These are phyloP conservation scores for Ceratobasidium papillatum DNA, from an alignment of 1,284 basidiomycete species.

Conservation along the genomic window DNA sequence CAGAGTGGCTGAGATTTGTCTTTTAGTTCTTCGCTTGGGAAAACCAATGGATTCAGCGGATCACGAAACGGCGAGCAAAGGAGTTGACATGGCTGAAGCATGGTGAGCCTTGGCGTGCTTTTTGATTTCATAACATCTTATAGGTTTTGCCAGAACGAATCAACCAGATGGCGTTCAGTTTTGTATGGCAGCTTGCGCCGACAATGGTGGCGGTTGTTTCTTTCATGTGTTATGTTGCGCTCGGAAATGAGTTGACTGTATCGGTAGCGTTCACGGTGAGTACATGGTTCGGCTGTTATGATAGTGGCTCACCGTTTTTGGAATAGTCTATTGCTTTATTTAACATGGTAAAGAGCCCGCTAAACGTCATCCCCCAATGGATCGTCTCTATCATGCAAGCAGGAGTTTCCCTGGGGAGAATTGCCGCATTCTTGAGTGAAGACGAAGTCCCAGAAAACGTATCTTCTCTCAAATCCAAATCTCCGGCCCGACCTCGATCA, in stretches of 20 bases:
- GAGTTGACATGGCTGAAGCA: slow-evolving; percentile 79
- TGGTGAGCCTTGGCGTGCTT: slow-evolving; percentile 53
- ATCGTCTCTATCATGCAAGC: slow-evolving; percentile 67
- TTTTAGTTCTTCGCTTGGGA: slow-evolving; percentile 80
- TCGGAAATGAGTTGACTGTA: slow-evolving; percentile 71
- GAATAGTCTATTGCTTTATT: slow-evolving; percentile 74
- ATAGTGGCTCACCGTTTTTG: neutral
- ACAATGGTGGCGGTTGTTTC: slow-evolving; percentile 74
- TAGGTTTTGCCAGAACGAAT: slow-evolving; percentile 59
- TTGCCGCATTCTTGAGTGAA: slow-evolving; percentile 34
- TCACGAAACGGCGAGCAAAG: slow-evolving; percentile 56
- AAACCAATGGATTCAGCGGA: slow-evolving; percentile 71
- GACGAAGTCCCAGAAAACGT: slow-evolving; percentile 35
- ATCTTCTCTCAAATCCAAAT: slow-evolving; percentile 31
- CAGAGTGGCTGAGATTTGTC: neutral
- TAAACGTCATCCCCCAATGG: slow-evolving; percentile 75
- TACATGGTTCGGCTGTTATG: slow-evolving; percentile 33
- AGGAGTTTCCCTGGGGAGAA: slow-evolving; percentile 36
- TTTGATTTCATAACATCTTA: slow-evolving; percentile 35
- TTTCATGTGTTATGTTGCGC: slow-evolving; percentile 68
- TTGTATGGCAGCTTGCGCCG: slow-evolving; percentile 71
- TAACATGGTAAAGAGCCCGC: slow-evolving; percentile 62
- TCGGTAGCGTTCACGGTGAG: slow-evolving; percentile 74
- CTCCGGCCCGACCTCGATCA: slow-evolving; percentile 21
- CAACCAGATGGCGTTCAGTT: slow-evolving; percentile 69